Percentiles rank a stretch among this genome's conserved stretches.
These are phyloP conservation scores for Hypholoma fasciculare DNA, from an alignment of 768 basidiomycete species.

Conservation along the genomic window DNA sequence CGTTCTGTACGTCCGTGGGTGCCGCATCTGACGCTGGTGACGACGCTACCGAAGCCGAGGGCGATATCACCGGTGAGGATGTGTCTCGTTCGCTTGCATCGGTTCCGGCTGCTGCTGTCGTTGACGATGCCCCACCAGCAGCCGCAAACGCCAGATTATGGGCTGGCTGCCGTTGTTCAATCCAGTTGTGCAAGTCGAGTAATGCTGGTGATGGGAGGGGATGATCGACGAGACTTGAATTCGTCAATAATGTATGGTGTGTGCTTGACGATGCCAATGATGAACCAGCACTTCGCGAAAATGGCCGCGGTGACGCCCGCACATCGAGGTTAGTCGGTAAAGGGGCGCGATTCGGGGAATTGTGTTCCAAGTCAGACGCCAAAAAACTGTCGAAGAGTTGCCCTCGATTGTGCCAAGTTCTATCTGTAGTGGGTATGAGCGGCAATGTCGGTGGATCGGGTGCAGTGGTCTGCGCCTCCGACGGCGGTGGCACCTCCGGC, in stretches of 20 bases:
- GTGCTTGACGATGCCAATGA: not conserved
- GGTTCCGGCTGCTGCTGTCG: constrained; percentile 1
- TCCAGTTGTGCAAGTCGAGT: constrained; percentile 23
- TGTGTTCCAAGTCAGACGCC: not conserved
- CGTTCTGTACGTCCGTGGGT: not conserved
- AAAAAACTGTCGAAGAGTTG: not conserved
- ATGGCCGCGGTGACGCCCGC: not conserved
- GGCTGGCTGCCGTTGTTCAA: constrained; percentile 14
- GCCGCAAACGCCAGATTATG: not conserved
- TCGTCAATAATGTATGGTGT: not conserved
- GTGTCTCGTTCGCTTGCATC: not conserved
- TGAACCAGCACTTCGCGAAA: not conserved
- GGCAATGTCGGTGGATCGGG: constrained; percentile 24
- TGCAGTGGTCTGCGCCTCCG: not conserved
- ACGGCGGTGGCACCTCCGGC: not conserved
- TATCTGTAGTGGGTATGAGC: constrained; percentile 13
- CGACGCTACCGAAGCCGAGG: not conserved
- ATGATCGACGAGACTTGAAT: constrained; percentile 13
- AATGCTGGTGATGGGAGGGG: constrained; percentile 23
- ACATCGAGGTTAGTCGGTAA: not conserved
- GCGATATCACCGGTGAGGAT: not conserved
- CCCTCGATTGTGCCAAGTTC: not conserved
- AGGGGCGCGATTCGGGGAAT: not conserved
- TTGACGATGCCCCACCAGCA: not conserved
- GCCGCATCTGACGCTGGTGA: too few species aligned